Evolutionary conservation across 768 basidiomycete genomes (phyloP), one percentile per base, ranked within the genome.

Genomic region (Mycena venus): DNA sequence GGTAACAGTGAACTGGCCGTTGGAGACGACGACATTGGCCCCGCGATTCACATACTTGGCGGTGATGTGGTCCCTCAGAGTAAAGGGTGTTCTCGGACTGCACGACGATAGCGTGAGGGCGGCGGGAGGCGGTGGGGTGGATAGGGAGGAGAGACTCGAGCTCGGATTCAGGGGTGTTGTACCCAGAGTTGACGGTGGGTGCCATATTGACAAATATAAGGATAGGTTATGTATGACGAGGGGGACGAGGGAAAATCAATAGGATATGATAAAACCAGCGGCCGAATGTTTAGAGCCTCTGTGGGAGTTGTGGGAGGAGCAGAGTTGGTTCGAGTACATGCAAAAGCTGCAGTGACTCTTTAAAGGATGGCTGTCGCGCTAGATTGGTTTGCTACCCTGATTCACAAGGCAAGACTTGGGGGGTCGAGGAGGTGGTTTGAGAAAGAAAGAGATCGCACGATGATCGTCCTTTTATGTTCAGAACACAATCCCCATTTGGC

Each of bases 241-340:
- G 75, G 78, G 55, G 77, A 75, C 72, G 76, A 21, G 25, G 62
- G 19, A 72, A 75, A 72, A 83, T 82, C 86, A 80, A 86, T 87
- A 85, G 71, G 82, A 72, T 85, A 88, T 88, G 66, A 95, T 82
- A 81, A 93, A 90, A 77, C 92, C 91, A 78, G 94, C 90, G 82
- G 86, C 86, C 78, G 93, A 91, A 89, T 97, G 96, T 83, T 95
- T 96, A 80, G 81, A 84, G 88, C 96, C 96, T 92, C 95, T 90
- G 88, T 94, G 90, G 79, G 90, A 89, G 87, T 97, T 97, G 88
- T 97, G 96, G 78, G 91, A 87, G 85, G 93, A 94, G 85, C 93
- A 92, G 78, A 97, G 94, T 84, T 93, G 93, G 94, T 97, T 97
- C 77, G 94, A 95, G 95, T 93, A 98, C 96, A 97, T 97, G 91